Evolutionary conservation across 192 early-diverging fungal species (phyloP), one percentile per base, ranked within the genome.

Genomic region (Pilobolus umbonatus): DNA sequence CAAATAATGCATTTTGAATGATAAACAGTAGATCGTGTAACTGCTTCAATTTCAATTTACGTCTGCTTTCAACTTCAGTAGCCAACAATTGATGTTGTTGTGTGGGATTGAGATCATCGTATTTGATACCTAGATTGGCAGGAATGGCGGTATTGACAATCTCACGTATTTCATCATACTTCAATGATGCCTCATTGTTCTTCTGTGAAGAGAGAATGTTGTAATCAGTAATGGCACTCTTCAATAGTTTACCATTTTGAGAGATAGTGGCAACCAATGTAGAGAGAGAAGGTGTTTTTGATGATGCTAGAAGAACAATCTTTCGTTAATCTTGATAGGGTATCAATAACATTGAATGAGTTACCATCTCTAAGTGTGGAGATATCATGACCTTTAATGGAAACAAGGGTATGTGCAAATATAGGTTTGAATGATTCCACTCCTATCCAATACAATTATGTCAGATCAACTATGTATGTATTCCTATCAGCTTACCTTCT

Each of bases 71-170:
- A 28, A 57, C 44, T 21, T 57, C 55, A 1, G 39, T 57, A 21
- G 55, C 36, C 26, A 57, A 8, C 14, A 57, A 24, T 17, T 57
- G 55, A 10, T 39, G 14, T 44, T 57, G 55, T 3, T 57, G 55
- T 5, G 36, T 40, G 11, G 39, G 55, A 21, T 57, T 57, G 11
- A 57, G 26, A 28, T 25, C 28, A 19, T 57, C 55, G 12, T 57
- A 57, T 19, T 57, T 57, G 29, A 57, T 44, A 44, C 19, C 40
- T 17, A 57, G 36, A 1, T 29, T 40, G 25, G 12, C 17, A 22
- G 55, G 55, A 42, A 57, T 57, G 15, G 55, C 55, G 4, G 55
- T 57, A 22, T 26, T 57, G 11, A 21, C 39, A 44, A 57, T 57
- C 4, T 57, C 40, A 8, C 35, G 26, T 5, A 57, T 26, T 19